Conservation (phyloP, 495 filamentous ascomycete genomes). For the Cryomyces minteri region DNA sequence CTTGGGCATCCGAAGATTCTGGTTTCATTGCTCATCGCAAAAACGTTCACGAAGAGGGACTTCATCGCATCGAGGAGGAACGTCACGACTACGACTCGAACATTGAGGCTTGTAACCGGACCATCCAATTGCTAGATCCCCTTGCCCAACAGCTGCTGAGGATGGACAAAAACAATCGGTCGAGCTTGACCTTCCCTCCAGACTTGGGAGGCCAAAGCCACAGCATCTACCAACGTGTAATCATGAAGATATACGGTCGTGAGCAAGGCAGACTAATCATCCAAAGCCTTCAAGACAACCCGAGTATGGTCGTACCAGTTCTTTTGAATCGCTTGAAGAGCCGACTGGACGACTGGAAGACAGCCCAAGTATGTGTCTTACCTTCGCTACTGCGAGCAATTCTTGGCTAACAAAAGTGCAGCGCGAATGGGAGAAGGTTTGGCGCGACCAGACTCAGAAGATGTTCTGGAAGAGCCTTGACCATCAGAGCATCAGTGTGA, state of each 20-base stretch:
- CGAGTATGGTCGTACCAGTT: slow-evolving; percentile 68
- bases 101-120: slow-evolving; percentile 82
- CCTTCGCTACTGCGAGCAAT: slow-evolving; percentile 4
- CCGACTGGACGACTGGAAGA: slow-evolving; percentile 93
- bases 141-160: slow-evolving; percentile 73
- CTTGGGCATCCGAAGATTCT: slow-evolving; percentile 96
- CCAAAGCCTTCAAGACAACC: slow-evolving; percentile 60
- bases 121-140: slow-evolving; percentile 87
- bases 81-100: slow-evolving; percentile 98
- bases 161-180: slow-evolving; percentile 50
- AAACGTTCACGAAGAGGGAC: slow-evolving; percentile 78
- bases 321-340: slow-evolving; percentile 76
- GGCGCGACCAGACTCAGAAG: slow-evolving; percentile 80
- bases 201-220: slow-evolving; percentile 87
- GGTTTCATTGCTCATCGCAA: slow-evolving; percentile 97
- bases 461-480: slow-evolving; percentile 93
- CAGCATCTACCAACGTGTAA: slow-evolving; percentile 85
- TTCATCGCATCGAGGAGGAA: slow-evolving; percentile 95
- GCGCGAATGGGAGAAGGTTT: slow-evolving; percentile 98
- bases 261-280: slow-evolving; percentile 70
- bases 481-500: slow-evolving; percentile 78
- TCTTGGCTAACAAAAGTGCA: slow-evolving; percentile 12
- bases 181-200: slow-evolving; percentile 52
- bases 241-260: slow-evolving; percentile 94
- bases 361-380: slow-evolving; percentile 39